A percentile compares a stretch with the other conserved stretches of the same genome.
phyloP scores from a whole-genome alignment of 2,329 filamentous ascomycete species.

The Penicillium janthinellum region DNA sequence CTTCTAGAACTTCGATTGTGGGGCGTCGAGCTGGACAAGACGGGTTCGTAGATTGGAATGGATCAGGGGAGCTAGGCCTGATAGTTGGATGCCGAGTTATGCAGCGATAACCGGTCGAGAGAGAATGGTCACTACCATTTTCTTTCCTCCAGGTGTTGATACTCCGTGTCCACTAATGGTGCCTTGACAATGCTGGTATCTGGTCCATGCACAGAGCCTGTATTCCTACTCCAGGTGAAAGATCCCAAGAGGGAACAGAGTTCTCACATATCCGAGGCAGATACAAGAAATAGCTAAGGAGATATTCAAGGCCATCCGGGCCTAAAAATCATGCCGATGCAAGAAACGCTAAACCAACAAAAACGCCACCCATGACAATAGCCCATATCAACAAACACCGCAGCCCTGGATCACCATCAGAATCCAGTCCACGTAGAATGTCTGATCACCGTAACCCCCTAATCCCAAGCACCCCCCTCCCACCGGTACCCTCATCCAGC shows the following conservation, averaged over 20 bases:
- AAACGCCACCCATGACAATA: slow-evolving; percentile 18
- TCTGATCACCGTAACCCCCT: background rate
- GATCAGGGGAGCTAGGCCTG: background rate
- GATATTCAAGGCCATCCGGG: background rate
- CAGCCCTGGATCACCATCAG: slow-evolving; percentile 15
- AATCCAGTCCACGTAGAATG: background rate
- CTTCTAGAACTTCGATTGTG: slow-evolving; percentile 9
- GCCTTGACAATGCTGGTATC: too few relatives aligned
- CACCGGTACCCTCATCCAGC: slow-evolving; percentile 46
- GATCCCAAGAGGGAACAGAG: too few relatives aligned
- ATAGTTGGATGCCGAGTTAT: background rate
- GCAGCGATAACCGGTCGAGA: background rate
- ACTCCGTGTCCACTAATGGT: too few relatives aligned
- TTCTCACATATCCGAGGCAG: too few relatives aligned
- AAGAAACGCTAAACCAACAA: background rate
- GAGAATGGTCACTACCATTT: too few relatives aligned
- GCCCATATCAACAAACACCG: slow-evolving; percentile 1
- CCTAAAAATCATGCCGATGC: background rate
- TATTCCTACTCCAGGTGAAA: too few relatives aligned
- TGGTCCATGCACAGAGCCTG: too few relatives aligned
- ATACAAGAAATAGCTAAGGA: background rate
- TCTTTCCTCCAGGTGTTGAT: too few relatives aligned
- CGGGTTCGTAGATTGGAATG: background rate
- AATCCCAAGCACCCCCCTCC: background rate
- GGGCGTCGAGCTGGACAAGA: slow-evolving; percentile 12